Evolutionary conservation across 2,329 filamentous ascomycete genomes (phyloP).

Genomic region (Clarireedia monteithiana): DNA sequence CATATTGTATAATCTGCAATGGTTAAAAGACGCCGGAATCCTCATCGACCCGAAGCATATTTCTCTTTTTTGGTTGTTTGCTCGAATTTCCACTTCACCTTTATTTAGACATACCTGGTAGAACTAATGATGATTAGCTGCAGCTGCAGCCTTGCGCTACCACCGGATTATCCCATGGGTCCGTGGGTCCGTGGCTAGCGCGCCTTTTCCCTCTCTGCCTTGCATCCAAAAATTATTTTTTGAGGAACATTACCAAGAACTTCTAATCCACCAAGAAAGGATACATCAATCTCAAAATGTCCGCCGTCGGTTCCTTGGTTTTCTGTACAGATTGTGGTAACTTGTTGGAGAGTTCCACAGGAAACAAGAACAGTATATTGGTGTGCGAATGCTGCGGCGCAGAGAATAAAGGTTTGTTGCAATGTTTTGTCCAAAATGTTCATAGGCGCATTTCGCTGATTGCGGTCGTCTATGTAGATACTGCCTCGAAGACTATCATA

Average conservation of each 20-base stretch:
- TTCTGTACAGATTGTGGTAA: constrained; percentile 94
- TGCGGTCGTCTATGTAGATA: constrained; percentile 39
- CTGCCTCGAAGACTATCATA: constrained; percentile 64
- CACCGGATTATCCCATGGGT: not conserved
- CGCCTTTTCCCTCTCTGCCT: not conserved
- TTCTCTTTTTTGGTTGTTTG: no score
- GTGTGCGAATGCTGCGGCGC: constrained; percentile 81
- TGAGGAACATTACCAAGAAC: not conserved
- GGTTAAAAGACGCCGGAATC: not conserved
- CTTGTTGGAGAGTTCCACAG: constrained; percentile 72
- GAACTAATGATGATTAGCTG: not conserved
- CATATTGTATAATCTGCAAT: not conserved
- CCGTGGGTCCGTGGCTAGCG: not conserved
- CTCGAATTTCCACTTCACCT: not conserved
- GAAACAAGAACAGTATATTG: constrained; percentile 66
- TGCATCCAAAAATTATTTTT: constrained; percentile 1
- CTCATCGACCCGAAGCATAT: no score
- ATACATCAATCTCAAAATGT: constrained; percentile 47
- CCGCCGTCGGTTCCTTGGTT: constrained; percentile 80
- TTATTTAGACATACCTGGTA: not conserved
- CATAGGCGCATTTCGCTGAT: constrained; percentile 2
- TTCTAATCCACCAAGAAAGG: not conserved
- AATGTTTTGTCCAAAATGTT: not conserved
- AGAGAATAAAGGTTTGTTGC: constrained; percentile 64
- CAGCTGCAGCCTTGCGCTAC: constrained; percentile 14